Conservation (phyloP, 2,329 filamentous ascomycete species). For the Zopfia rhizophila region DNA sequence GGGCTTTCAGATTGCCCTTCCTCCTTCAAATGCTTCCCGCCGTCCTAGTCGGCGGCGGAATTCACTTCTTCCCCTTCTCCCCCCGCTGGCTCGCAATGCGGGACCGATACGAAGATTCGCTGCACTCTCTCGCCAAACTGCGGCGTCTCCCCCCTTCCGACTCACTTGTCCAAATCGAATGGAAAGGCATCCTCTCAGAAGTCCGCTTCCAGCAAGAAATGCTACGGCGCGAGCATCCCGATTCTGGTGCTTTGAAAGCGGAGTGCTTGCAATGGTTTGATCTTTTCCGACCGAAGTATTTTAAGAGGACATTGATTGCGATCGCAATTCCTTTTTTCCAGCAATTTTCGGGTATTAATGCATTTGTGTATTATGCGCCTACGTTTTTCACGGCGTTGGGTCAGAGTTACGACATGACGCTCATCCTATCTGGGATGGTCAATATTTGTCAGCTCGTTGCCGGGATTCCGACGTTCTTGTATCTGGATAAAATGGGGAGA, state of each 20-base stretch:
- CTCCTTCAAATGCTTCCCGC: conserved; percentile 57
- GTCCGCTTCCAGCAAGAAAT: conserved; percentile 24
- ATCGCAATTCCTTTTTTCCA: conserved; percentile 52
- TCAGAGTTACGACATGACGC: conserved; percentile 55
- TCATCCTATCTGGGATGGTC: conserved; percentile 27
- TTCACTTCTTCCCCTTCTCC: conserved; percentile 46
- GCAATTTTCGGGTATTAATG: conserved; percentile 83
- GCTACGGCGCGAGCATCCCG: conserved; percentile 6
- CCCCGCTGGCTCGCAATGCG: conserved; percentile 46
- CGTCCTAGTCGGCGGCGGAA: conserved; percentile 40
- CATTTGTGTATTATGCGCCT: conserved; percentile 77
- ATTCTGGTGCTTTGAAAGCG: conserved; percentile 11
- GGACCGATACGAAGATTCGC: conserved; percentile 41
- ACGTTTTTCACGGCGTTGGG: conserved; percentile 83
- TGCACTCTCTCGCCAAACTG: conserved; percentile 38
- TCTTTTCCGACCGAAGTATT: conserved; percentile 47
- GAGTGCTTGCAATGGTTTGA: conserved; percentile 46
- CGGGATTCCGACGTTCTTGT: no score
- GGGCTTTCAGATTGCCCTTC: conserved; percentile 61
- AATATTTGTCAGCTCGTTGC: conserved; percentile 83
- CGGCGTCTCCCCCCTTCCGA: conserved; percentile 30
- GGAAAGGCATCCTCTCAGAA: conserved; percentile 27
- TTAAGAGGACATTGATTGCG: neutral
- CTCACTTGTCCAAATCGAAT: conserved; percentile 24
- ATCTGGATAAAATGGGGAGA: conserved; percentile 16